Percentiles rank a stretch among this genome's conserved stretches.
These are phyloP conservation scores for Sugiyamaella neomexicana DNA, from an alignment of 1,139 yeast genomes.

Conservation along the genomic window DNA sequence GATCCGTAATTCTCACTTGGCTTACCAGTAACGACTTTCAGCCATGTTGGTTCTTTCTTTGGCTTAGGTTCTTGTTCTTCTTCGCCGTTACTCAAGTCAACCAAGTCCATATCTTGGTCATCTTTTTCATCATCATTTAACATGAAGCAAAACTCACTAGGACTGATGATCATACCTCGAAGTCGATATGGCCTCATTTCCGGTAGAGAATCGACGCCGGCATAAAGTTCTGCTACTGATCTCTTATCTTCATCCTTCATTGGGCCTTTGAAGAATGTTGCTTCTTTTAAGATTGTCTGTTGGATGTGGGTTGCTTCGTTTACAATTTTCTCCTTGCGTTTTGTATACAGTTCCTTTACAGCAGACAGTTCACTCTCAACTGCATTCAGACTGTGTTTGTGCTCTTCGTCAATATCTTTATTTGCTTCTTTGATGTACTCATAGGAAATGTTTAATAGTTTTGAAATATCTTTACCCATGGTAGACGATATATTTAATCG, in stretches of 20 bases:
- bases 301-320: constrained; percentile 19
- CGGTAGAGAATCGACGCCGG: constrained; percentile 24
- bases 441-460: constrained; percentile 37
- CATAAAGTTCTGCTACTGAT: constrained; percentile 20
- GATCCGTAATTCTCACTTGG: constrained; percentile 8
- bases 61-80: constrained; percentile 1
- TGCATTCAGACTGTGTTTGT: constrained; percentile 6
- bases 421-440: constrained; percentile 31
- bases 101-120: constrained; percentile 22
- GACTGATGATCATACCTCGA: constrained; percentile 35
- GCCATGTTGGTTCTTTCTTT: constrained; percentile 21
- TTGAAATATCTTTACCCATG: constrained; percentile 41
- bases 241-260: constrained; percentile 12
- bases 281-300: constrained; percentile 15
- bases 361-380: constrained; percentile 20
- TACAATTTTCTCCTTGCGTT: constrained; percentile 15
- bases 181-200: constrained; percentile 30
- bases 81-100: constrained; percentile 21
- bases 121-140: constrained; percentile 8
- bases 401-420: constrained; percentile 16
- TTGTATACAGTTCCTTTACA: constrained; percentile 20
- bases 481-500: constrained; percentile 26
- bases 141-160: constrained; percentile 32
- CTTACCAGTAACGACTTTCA: constrained; percentile 22
- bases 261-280: constrained; percentile 24